Evolutionary conservation across 441 rosid species (phyloP).

Genomic region (Gossypium laxum): DNA sequence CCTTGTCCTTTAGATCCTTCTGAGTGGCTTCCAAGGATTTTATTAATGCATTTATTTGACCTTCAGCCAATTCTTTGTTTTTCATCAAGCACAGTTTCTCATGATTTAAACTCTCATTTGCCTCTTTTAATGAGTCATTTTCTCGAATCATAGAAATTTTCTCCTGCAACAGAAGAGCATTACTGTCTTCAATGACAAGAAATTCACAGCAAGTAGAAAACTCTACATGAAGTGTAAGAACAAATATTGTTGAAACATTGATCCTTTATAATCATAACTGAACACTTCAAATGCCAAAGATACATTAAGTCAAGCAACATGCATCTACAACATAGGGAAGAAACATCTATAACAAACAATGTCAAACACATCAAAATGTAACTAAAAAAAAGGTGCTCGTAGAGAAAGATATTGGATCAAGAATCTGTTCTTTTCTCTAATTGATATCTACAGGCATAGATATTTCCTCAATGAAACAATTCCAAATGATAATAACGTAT

Average conservation of each 20-base stretch:
- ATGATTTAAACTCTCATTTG: conserved; percentile 27
- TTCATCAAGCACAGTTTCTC: conserved; percentile 14
- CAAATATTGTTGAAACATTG: neutral
- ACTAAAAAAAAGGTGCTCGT: neutral
- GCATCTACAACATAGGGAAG: neutral
- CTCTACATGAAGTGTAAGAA: neutral
- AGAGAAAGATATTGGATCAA: neutral
- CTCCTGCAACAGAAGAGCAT: conserved; percentile 47
- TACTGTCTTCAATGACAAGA: neutral
- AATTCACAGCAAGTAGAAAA: neutral
- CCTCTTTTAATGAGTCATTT: conserved; percentile 49
- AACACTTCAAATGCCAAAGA: neutral
- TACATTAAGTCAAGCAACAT: neutral
- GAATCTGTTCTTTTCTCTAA: neutral
- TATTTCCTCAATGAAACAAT: neutral
- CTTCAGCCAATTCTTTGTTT: conserved; percentile 14
- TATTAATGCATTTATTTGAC: conserved; percentile 16
- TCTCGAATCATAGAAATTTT: conserved; percentile 76
- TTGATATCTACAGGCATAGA: neutral
- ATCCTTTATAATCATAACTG: neutral
- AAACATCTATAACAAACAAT: neutral
- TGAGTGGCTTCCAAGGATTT: conserved; percentile 17
- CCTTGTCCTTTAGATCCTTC: conserved; percentile 16
- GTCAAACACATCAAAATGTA: neutral
- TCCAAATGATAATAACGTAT: neutral